A percentile compares a stretch with the other conserved stretches of the same genome.
These are phyloP conservation scores for Lactarius hengduanensis DNA, from an alignment of 768 basidiomycete genomes.

Conservation along the genomic window DNA sequence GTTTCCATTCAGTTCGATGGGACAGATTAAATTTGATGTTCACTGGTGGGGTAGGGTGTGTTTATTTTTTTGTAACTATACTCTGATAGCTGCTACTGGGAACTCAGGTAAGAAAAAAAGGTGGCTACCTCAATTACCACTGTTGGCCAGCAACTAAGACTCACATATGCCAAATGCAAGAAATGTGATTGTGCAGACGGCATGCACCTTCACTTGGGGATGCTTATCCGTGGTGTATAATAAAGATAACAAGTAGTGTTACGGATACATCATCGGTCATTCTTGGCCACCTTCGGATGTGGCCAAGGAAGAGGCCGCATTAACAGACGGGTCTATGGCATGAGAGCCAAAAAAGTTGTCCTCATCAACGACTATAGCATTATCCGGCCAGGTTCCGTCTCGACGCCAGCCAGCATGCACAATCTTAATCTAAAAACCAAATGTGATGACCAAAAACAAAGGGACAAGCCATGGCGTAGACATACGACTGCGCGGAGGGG, in stretches of 20 bases:
- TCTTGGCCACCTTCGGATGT: not conserved
- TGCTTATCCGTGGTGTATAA: not conserved
- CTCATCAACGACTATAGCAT: slow-evolving; percentile 34
- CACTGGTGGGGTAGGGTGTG: too few relatives aligned
- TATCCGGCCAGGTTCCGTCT: slow-evolving; percentile 74
- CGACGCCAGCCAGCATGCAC: slow-evolving; percentile 72
- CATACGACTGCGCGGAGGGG: slow-evolving; percentile 65
- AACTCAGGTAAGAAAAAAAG: too few relatives aligned
- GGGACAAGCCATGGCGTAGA: slow-evolving; percentile 25
- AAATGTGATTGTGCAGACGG: not conserved
- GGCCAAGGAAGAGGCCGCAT: not conserved
- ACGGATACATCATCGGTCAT: not conserved
- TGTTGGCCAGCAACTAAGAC: too few relatives aligned
- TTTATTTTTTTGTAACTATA: too few relatives aligned
- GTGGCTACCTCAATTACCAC: too few relatives aligned
- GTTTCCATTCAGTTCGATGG: too few relatives aligned
- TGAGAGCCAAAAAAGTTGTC: slow-evolving; percentile 26
- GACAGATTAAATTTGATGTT: too few relatives aligned
- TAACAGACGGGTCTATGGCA: not conserved
- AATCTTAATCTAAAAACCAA: slow-evolving; percentile 58
- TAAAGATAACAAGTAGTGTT: slow-evolving; percentile 1
- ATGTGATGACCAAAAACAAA: slow-evolving; percentile 28
- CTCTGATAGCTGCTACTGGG: too few relatives aligned
- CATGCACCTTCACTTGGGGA: not conserved
- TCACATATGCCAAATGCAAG: too few relatives aligned